Conservation (phyloP, 345 rosid species). For the Viola odorata region DNA sequence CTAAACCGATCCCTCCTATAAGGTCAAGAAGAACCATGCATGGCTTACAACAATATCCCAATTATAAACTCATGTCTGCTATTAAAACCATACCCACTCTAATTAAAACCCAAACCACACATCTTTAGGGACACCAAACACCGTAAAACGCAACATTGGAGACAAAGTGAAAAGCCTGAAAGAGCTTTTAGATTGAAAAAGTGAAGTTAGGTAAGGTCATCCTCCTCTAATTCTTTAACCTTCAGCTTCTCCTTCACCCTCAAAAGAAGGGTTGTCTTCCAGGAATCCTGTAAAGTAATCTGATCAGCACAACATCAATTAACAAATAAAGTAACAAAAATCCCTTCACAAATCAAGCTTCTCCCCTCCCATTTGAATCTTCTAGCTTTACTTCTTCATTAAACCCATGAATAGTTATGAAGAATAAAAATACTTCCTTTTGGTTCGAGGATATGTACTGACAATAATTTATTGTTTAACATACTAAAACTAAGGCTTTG, state of each 20-base stretch:
- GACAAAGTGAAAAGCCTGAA: constrained; percentile 20
- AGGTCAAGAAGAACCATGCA: too few relatives aligned
- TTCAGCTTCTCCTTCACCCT: constrained; percentile 98
- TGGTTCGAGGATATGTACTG: too few relatives aligned
- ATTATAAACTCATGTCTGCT: constrained; percentile 16
- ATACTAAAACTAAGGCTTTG: too few relatives aligned
- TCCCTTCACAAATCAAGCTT: too few relatives aligned
- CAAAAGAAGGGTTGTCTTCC: constrained; percentile 93
- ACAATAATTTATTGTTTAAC: too few relatives aligned
- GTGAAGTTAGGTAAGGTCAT: constrained; percentile 75
- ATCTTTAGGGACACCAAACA: constrained; percentile 5
- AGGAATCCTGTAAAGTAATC: constrained; percentile 53
- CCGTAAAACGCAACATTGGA: constrained; percentile 4
- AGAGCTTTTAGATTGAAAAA: constrained; percentile 5
- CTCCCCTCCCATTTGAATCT: too few relatives aligned
- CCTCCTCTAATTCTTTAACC: constrained; percentile 92
- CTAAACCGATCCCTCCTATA: too few relatives aligned
- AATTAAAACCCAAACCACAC: constrained; percentile 14
- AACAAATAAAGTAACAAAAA: too few relatives aligned
- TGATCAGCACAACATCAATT: too few relatives aligned
- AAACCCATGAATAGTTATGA: too few relatives aligned
- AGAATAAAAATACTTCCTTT: too few relatives aligned
- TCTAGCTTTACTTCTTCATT: too few relatives aligned
- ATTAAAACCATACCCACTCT: constrained; percentile 5
- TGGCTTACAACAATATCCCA: not conserved